Evolutionary conservation across 2,329 filamentous ascomycete genomes (phyloP), one percentile per base, ranked within the genome.

Genomic region (Periconia digitata): DNA sequence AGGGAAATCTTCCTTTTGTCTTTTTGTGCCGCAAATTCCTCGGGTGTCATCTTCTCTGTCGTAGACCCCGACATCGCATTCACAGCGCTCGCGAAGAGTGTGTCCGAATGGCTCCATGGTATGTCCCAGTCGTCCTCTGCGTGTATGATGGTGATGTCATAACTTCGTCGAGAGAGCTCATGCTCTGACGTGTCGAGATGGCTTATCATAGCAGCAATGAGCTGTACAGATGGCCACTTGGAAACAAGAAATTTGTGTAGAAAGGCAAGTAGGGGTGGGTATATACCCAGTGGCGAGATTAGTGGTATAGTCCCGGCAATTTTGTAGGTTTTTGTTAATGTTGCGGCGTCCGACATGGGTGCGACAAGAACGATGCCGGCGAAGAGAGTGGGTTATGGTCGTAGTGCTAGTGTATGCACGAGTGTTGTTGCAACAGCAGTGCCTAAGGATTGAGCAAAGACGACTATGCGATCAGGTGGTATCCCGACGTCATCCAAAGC

Each of bases 401-500:
- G 72, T 2, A 65, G 44, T 0, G 74, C 74, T 39, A 75, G 73
- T 39, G 76, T 71, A 27, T 76, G 67, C 1, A 73, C 69, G 1
- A 82, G 63, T 6, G 75, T 74, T 10, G 76, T 54, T 23, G 70
- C 72, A 8, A 81, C 77, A 0, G 76, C 82, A 1, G 82, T 83
- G 3, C 83, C 83, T 24, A 86, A 69, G 0, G 79, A 84, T 55
- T 86, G 83, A 0, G 73, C 77, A 49, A 82, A 85, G 18, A 85
- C 62, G n/a, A 83, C 72, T 34, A 84, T 85, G 0, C 79, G 76
- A 2, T 75, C 74, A 0, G 80, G 72, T 1, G 80, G 77, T 3
- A 86, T 78, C 0, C 71, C 66, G 2, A 78, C 81, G 0, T 72
- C 74, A 1, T 79, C 67, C 46, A 78, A 71, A 0, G 79, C 82